A percentile compares a stretch with the other conserved stretches of the same genome.
Conservation (phyloP, 495 filamentous ascomycete genomes). For the Penicillium bovifimosum region DNA sequence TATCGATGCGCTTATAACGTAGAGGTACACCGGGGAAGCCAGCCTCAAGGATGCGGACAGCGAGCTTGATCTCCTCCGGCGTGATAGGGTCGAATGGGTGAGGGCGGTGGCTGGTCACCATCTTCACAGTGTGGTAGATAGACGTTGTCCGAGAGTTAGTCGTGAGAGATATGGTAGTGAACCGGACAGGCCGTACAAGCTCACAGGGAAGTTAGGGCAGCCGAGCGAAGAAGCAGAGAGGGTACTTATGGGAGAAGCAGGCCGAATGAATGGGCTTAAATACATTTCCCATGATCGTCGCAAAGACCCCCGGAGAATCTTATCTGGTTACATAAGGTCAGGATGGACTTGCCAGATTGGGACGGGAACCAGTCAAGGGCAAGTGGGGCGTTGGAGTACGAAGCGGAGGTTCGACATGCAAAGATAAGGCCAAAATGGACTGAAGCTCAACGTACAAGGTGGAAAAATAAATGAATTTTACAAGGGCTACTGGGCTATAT, state of each 20-base stretch:
- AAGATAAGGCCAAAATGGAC: not conserved
- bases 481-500: not conserved
- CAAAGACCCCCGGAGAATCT: not conserved
- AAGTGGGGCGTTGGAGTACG: not conserved
- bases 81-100: conserved; percentile 42
- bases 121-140: not conserved
- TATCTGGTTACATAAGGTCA: conserved; percentile 9
- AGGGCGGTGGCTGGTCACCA: conserved; percentile 14
- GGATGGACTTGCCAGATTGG: conserved; percentile 22
- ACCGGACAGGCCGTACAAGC: not conserved
- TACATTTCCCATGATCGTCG: not conserved
- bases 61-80: conserved; percentile 36
- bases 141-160: not conserved
- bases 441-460: not conserved
- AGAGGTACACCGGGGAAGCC: conserved; percentile 31
- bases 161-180: not conserved
- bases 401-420: not conserved
- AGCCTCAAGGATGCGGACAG: conserved; percentile 32
- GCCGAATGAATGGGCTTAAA: conserved; percentile 9
- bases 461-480: not conserved
- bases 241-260: not conserved
- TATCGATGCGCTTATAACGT: conserved; percentile 38
- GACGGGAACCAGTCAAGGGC: conserved; percentile 1
- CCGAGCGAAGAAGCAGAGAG: not conserved
- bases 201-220: not conserved